phyloP scores from a whole-genome alignment of 495 filamentous ascomycete genomes.

The Astrothelium subdiscretum region DNA sequence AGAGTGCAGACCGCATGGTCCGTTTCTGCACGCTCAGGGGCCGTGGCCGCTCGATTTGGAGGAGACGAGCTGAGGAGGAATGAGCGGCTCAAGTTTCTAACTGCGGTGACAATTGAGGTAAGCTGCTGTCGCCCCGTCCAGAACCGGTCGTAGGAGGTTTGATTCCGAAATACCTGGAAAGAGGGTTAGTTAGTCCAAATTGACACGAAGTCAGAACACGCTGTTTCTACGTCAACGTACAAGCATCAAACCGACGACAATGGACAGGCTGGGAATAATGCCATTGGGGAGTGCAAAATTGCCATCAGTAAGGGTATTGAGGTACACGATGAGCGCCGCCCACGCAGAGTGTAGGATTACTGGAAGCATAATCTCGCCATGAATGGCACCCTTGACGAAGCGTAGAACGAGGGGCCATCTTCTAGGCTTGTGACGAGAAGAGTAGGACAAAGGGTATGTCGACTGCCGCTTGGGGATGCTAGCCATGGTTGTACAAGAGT shows the following conservation, averaged over 20 bases:
- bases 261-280: constrained; percentile 66
- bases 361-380: constrained; percentile 50
- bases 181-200: background rate
- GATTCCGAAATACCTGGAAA: constrained; percentile 51
- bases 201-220: background rate
- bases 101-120: constrained; percentile 43
- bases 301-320: constrained; percentile 45
- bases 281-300: constrained; percentile 50
- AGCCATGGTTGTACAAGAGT: background rate
- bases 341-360: constrained; percentile 55
- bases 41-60: constrained; percentile 20
- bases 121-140: constrained; percentile 57
- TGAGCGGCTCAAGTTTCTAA: constrained; percentile 52
- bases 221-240: constrained; percentile 14
- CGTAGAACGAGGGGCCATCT: constrained; percentile 63
- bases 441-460: constrained; percentile 39
- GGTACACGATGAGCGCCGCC: constrained; percentile 49
- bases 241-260: constrained; percentile 71
- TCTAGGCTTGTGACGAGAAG: constrained; percentile 45
- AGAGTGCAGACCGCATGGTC: constrained; percentile 48
- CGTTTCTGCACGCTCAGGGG: constrained; percentile 45
- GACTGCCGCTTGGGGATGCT: constrained; percentile 13
- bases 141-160: constrained; percentile 59
- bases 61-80: constrained; percentile 39
- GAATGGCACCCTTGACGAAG: constrained; percentile 67